Conservation (phyloP, 1,139 yeast species). For the Kodamaea anthophila region DNA sequence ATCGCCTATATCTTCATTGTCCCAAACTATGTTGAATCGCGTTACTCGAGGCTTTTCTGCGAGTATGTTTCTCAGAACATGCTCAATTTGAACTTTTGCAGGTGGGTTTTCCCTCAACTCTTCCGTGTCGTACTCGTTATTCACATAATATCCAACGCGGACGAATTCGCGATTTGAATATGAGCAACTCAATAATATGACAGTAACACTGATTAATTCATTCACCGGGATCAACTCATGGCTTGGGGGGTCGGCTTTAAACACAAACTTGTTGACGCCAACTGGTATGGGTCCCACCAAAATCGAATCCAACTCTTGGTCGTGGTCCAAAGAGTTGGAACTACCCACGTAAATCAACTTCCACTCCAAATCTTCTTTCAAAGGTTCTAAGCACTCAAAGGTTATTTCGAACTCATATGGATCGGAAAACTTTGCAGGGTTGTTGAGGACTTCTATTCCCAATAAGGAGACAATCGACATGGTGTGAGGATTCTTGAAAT, state of each 20-base stretch:
- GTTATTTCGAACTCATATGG: constrained; percentile 96
- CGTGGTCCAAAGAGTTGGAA: constrained; percentile 87
- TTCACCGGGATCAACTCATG: constrained; percentile 94
- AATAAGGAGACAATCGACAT: constrained; percentile 94
- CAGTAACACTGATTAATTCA: constrained; percentile 92
- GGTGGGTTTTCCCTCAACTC: constrained; percentile 94
- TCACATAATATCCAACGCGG: constrained; percentile 93
- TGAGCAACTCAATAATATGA: constrained; percentile 83
- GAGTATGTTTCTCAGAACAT: constrained; percentile 85
- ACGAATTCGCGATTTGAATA: constrained; percentile 93
- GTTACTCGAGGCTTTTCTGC: constrained; percentile 99
- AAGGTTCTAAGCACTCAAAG: constrained; percentile 89
- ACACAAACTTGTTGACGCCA: constrained; percentile 87
- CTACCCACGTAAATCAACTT: constrained; percentile 95
- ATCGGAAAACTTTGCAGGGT: constrained; percentile 91
- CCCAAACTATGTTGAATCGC: constrained; percentile 94
- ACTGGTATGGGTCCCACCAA: constrained; percentile 98
- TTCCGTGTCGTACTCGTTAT: constrained; percentile 91
- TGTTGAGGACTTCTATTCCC: constrained; percentile 87
- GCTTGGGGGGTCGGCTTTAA: constrained; percentile 94
- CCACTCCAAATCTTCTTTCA: constrained; percentile 95
- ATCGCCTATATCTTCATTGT: constrained; percentile 54
- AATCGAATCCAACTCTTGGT: constrained; percentile 91
- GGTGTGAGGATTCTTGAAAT: constrained; percentile 1
- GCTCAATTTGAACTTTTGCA: constrained; percentile 86